These are phyloP conservation scores for Fusarium lyarnte DNA, from an alignment of 2,329 filamentous ascomycete genomes.

Conservation along the genomic window DNA sequence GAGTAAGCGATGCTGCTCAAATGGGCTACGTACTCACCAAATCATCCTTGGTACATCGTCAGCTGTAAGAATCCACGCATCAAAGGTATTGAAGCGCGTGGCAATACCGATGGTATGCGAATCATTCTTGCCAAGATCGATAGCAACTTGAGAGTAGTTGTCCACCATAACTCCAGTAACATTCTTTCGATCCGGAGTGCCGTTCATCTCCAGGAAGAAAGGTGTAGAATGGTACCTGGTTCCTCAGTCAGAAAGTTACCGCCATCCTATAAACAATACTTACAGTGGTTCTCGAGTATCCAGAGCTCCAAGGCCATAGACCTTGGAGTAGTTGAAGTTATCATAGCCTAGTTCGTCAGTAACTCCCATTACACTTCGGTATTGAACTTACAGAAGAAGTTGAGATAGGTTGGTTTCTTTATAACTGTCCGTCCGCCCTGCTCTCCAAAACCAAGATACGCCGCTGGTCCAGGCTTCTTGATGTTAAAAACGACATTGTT, in stretches of 20 bases:
- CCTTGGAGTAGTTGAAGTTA: background rate
- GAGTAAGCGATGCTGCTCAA: too few relatives aligned
- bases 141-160: background rate
- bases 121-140: background rate
- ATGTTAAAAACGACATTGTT: conserved; percentile 2
- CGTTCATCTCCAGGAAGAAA: background rate
- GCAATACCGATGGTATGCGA: background rate
- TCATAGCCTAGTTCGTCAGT: background rate
- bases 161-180: background rate
- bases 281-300: background rate
- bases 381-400: background rate
- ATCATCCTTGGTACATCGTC: background rate
- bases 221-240: background rate
- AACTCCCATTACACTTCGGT: rapidly evolving
- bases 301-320: background rate
- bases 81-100: conserved; percentile 3
- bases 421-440: background rate
- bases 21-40: background rate
- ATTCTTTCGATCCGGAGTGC: background rate
- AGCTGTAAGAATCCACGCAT: background rate
- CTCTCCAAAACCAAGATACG: background rate
- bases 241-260: rapidly evolving
- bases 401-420: background rate
- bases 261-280: rapidly evolving
- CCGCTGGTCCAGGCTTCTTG: background rate